These are phyloP conservation scores for Thelephora terrestris DNA, from an alignment of 1,284 basidiomycete species.

Conservation along the genomic window DNA sequence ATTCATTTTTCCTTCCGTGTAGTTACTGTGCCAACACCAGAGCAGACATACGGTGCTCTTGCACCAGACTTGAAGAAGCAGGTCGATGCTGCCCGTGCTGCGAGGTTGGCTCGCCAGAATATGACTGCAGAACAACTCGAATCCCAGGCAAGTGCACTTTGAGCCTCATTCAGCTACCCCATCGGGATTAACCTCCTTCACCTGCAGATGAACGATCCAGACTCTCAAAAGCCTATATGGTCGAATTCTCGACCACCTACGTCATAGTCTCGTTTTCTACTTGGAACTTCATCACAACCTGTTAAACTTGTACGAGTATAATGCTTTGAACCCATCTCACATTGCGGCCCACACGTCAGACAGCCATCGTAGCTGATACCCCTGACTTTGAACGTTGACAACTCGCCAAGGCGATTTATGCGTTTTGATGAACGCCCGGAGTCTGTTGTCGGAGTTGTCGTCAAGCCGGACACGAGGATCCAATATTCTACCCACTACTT, in stretches of 20 bases:
- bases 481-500: too few relatives aligned
- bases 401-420: too few relatives aligned
- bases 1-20: neutral
- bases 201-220: slow-evolving; percentile 29
- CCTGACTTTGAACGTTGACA: too few relatives aligned
- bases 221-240: slow-evolving; percentile 43
- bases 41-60: slow-evolving; percentile 48
- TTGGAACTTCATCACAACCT: too few relatives aligned
- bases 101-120: slow-evolving; percentile 45
- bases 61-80: slow-evolving; percentile 56
- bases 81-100: slow-evolving; percentile 52
- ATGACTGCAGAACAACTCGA: slow-evolving; percentile 41
- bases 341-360: too few relatives aligned
- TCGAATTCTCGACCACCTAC: slow-evolving; percentile 19
- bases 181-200: slow-evolving; percentile 5
- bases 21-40: slow-evolving; percentile 55
- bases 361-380: too few relatives aligned
- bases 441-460: too few relatives aligned
- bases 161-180: neutral
- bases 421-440: too few relatives aligned
- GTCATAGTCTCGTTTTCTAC: too few relatives aligned
- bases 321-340: too few relatives aligned
- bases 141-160: slow-evolving; percentile 37
- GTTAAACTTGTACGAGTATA: too few relatives aligned
- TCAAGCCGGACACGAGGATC: too few relatives aligned